Base-by-base conservation (phyloP, 192 early-diverging fungal genomes). In the Coemansia sp. region DNA sequence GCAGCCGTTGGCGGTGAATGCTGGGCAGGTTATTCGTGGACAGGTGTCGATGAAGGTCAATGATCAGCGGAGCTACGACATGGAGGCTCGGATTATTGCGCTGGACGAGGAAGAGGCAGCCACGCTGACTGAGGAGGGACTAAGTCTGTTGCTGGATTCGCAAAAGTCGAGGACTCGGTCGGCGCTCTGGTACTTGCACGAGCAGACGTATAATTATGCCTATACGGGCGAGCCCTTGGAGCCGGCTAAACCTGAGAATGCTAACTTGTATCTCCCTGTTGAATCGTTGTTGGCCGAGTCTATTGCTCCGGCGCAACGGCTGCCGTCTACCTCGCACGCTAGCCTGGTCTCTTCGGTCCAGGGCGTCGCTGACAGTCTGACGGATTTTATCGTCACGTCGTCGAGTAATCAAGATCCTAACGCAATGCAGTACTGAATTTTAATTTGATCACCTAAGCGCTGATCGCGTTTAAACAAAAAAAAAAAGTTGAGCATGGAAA, bases 1-100 rank as follows among this genome's bases (percentile, higher is more conserved):
- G 74, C 95, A 97, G 79, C 97, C 97, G 10, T 76, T 99, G 33
- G 97, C 95, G 0, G 94, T 97, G 9, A 99, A 99, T 84, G 92
- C 96, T 0, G 92, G 88, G 41, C 93, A 98, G 78, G 83, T 81
- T 0, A 81, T 99, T 27, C 87, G 86, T n/a, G 97, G 97, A 4
- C 89, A 89, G 86, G 89, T 97, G 81, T 87, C 90, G 31, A 91
- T 94, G 83, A 86, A 87, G 61, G 95, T 93, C 43, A 99, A 99
- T 80, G 88, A 89, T 43, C 91, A 94, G 85, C 89, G 97, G 33
- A 94, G 92, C 62, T 99, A 99, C 81, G 92, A 92, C 29, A 89
- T 99, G 38, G 83, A 79, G 52, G 89, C 90, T 12, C 90, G 94
- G 76, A 71, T 98, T 15, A 62, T 72, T 57, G 71, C 62, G 0